A percentile compares a stretch with the other conserved stretches of the same genome.
phyloP scores from a whole-genome alignment of 768 basidiomycete genomes.

The Boletellus emodensis region DNA sequence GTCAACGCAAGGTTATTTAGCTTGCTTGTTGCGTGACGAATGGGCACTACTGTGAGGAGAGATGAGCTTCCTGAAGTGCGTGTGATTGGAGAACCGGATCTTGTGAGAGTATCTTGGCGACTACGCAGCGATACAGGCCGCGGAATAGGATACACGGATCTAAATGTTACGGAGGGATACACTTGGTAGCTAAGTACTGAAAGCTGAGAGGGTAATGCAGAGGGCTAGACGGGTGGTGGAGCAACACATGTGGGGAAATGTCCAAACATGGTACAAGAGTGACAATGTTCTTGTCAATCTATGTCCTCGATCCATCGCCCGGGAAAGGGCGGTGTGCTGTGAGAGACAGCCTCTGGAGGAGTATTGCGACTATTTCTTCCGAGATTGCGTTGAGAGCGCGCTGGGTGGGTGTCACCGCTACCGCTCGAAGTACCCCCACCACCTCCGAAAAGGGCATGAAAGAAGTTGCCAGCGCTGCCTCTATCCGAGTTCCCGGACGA shows the following conservation, averaged over 20 bases:
- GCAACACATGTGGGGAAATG: background rate
- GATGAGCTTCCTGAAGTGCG: no score
- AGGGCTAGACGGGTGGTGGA: conserved; percentile 4
- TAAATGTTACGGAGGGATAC: conserved; percentile 14
- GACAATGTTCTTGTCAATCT: conserved; percentile 18
- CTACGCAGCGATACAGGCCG: conserved; percentile 3
- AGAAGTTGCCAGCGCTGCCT: conserved; percentile 19
- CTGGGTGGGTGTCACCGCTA: conserved; percentile 8
- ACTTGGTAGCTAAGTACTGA: conserved; percentile 1
- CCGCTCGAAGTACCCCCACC: conserved; percentile 16
- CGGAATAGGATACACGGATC: conserved; percentile 17
- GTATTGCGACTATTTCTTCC: conserved; percentile 12
- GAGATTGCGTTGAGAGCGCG: conserved; percentile 7
- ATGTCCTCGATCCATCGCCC: conserved; percentile 34
- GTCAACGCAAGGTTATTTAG: no score
- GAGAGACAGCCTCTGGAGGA: conserved; percentile 3
- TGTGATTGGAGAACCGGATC: background rate
- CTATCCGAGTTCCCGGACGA: conserved; percentile 21
- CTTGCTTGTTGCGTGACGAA: no score
- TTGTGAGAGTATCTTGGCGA: background rate
- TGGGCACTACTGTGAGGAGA: no score
- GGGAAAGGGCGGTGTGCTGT: conserved; percentile 25
- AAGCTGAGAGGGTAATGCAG: conserved; percentile 10
- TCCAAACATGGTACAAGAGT: background rate
- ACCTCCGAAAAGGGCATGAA: conserved; percentile 32